Percentiles rank a stretch among this genome's conserved stretches.
Conservation (phyloP, 441 rosid species). For the Hura crepitans region DNA sequence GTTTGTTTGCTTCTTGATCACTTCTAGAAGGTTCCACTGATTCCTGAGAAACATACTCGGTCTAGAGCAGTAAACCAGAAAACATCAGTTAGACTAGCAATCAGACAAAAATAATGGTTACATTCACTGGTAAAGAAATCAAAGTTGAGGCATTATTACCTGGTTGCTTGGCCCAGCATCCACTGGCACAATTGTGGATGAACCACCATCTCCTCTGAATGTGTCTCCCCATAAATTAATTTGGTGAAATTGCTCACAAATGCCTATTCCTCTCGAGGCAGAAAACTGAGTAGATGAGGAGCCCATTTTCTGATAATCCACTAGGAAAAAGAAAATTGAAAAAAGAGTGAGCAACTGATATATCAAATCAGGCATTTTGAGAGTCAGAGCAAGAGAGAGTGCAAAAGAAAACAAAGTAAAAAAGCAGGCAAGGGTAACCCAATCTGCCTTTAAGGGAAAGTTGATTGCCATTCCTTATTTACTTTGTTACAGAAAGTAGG, state of each 20-base stretch:
- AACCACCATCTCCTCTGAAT: conserved; percentile 38
- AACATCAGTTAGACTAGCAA: conserved; percentile 16
- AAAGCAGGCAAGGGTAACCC: neutral
- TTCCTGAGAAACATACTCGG: conserved; percentile 41
- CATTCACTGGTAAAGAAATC: conserved; percentile 9
- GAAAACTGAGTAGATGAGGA: conserved; percentile 54
- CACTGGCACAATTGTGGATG: conserved; percentile 47
- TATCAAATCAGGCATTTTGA: conserved; percentile 2
- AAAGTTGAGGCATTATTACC: conserved; percentile 31
- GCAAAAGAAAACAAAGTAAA: no score
- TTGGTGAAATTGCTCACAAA: conserved; percentile 71
- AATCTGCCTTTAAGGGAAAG: neutral
- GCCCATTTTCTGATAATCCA: conserved; percentile 41
- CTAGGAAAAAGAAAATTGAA: neutral
- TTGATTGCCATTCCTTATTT: neutral
- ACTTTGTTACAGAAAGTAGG: neutral
- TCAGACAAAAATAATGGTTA: conserved; percentile 6
- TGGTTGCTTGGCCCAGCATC: conserved; percentile 49
- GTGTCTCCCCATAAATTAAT: conserved; percentile 56
- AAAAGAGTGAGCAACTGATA: conserved; percentile 4
- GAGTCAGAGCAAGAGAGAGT: no score
- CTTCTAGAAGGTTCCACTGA: conserved; percentile 41
- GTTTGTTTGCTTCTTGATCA: conserved; percentile 49
- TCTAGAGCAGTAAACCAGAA: conserved; percentile 33
- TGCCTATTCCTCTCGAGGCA: conserved; percentile 48